Evolutionary conservation across 805 yeast species (phyloP).

Genomic region (Yarrowia sp.): DNA sequence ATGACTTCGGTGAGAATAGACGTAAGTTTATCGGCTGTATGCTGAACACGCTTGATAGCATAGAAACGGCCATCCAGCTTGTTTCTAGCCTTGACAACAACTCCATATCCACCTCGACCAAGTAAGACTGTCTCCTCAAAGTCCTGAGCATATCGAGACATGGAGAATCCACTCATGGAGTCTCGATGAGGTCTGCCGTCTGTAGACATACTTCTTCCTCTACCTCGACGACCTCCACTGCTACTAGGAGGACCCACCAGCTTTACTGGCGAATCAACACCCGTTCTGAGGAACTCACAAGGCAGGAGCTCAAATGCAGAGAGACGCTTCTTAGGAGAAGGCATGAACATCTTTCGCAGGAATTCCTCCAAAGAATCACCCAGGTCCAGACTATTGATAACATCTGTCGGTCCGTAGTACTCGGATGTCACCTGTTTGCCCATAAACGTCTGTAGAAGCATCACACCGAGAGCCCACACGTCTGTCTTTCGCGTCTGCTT

Average conservation of each 20-base stretch:
- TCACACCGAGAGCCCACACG: constrained; percentile 90
- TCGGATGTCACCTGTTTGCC: constrained; percentile 65
- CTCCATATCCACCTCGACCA: constrained; percentile 97
- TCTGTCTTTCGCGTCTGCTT: constrained; percentile 82
- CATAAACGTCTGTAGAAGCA: constrained; percentile 68
- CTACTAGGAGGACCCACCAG: constrained; percentile 9
- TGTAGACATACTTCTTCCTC: constrained; percentile 18
- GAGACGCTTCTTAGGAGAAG: constrained; percentile 72
- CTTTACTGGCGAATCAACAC: constrained; percentile 38
- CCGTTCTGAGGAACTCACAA: constrained; percentile 76
- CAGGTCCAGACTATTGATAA: constrained; percentile 56
- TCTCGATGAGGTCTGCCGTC: constrained; percentile 34
- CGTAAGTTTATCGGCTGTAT: constrained; percentile 78
- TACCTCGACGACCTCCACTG: neutral
- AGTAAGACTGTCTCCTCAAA: constrained; percentile 91
- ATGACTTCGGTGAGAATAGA: constrained; percentile 88
- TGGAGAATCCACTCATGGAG: constrained; percentile 41
- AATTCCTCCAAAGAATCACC: constrained; percentile 72
- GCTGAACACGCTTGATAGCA: constrained; percentile 91
- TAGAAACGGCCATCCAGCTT: constrained; percentile 92
- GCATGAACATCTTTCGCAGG: constrained; percentile 67
- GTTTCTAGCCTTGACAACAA: constrained; percentile 95
- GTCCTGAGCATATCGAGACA: constrained; percentile 82
- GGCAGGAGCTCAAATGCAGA: constrained; percentile 87
- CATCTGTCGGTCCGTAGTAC: constrained; percentile 68